A percentile compares a stretch with the other conserved stretches of the same genome.
Evolutionary conservation across 2,329 filamentous ascomycete genomes (phyloP).

Genomic region (Nigrospora sphaerica): DNA sequence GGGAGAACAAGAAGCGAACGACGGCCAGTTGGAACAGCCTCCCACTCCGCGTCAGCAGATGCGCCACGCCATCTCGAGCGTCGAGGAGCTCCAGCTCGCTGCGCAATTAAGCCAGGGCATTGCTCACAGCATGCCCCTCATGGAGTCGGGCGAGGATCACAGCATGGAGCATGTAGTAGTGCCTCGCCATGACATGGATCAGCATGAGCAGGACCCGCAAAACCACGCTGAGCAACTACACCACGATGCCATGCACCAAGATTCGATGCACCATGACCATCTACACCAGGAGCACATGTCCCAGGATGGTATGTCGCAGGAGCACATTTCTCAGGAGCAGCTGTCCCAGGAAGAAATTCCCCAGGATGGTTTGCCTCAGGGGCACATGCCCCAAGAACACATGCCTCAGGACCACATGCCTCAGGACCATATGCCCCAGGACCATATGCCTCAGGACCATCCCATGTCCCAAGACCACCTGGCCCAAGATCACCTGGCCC

Average conservation of each 20-base stretch:
- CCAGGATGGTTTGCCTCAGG: neutral
- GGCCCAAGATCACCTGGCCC: neutral
- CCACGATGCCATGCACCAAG: slow-evolving; percentile 4
- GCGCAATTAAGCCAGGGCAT: slow-evolving; percentile 51
- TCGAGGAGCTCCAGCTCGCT: slow-evolving; percentile 51
- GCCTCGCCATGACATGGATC: slow-evolving; percentile 31
- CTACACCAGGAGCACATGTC: slow-evolving; percentile 2
- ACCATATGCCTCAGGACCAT: slow-evolving; percentile 2
- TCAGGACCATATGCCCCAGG: neutral
- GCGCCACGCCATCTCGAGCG: slow-evolving; percentile 33
- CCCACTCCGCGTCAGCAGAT: slow-evolving; percentile 33
- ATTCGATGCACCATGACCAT: slow-evolving; percentile 2
- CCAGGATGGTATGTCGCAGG: neutral
- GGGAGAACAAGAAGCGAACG: slow-evolving; percentile 10
- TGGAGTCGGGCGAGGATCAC: slow-evolving; percentile 36
- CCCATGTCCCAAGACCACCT: neutral
- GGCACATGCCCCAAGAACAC: neutral
- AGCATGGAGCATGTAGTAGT: slow-evolving; percentile 33
- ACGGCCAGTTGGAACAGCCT: slow-evolving; percentile 23
- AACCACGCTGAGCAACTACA: slow-evolving; percentile 11
- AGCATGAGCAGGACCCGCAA: slow-evolving; percentile 18
- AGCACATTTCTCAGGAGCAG: slow-evolving; percentile 3
- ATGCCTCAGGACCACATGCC: neutral
- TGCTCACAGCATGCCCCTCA: slow-evolving; percentile 39
- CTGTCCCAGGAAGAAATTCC: slow-evolving; percentile 3